Evolutionary conservation across 257 asterid genomes (phyloP).

Genomic region (Lavandula angustifolia): DNA sequence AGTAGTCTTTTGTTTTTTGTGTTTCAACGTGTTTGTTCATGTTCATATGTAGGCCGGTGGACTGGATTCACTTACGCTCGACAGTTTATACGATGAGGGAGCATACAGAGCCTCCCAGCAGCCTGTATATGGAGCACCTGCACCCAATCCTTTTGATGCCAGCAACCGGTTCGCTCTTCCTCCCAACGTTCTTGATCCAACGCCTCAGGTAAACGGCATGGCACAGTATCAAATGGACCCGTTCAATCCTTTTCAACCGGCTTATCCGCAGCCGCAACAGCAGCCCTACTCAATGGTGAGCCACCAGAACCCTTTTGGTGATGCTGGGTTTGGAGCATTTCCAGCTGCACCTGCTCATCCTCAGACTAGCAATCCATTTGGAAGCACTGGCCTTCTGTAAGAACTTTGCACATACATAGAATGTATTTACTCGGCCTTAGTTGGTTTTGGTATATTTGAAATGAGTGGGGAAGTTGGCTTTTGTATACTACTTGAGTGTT

Average conservation of each 20-base stretch:
- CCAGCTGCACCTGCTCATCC: slow-evolving; percentile 56
- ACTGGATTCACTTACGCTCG: slow-evolving; percentile 80
- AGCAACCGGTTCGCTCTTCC: slow-evolving; percentile 71
- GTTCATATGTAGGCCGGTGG: slow-evolving; percentile 81
- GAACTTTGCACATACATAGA: slow-evolving; percentile 34
- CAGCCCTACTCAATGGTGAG: slow-evolving; percentile 29
- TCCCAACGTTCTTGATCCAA: slow-evolving; percentile 43
- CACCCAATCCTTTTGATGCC: slow-evolving; percentile 90
- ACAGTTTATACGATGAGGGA: slow-evolving; percentile 81
- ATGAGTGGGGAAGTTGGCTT: slow-evolving; percentile 35
- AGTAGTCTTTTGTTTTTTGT: no score
- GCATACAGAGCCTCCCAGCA: slow-evolving; percentile 91
- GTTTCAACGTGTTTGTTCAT: no score
- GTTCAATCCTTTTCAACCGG: slow-evolving; percentile 69
- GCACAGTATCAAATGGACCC: slow-evolving; percentile 67
- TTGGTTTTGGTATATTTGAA: slow-evolving; percentile 44
- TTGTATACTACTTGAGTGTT: slow-evolving; percentile 36
- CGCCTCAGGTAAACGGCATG: slow-evolving; percentile 52
- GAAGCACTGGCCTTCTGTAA: slow-evolving; percentile 56
- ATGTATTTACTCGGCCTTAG: slow-evolving; percentile 43
- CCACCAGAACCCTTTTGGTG: slow-evolving; percentile 81
- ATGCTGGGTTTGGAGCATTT: slow-evolving; percentile 62
- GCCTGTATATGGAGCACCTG: slow-evolving; percentile 82
- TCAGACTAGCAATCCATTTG: slow-evolving; percentile 72
- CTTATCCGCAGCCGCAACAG: slow-evolving; percentile 56